Evolutionary conservation across 257 asterid genomes (phyloP), one percentile per base, ranked within the genome.

Genomic region (Petrea volubilis): DNA sequence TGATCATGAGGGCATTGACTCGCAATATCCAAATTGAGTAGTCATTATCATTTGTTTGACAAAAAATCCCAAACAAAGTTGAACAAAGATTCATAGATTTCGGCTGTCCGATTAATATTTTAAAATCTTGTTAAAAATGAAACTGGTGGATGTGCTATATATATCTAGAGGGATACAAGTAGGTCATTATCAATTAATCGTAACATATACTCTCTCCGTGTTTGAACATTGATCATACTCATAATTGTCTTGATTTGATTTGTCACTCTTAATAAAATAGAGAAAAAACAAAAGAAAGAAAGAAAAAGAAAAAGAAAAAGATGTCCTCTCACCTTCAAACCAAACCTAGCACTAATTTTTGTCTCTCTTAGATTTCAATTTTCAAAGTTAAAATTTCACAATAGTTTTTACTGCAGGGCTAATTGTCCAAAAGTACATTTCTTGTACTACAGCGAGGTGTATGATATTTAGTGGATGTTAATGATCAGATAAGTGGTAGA

Each of bases 31-130:
- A 34, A 9, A 13, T 38, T 31, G 52, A 18, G 36, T 27, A 20
- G 17, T 27, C 40, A 49, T 65, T 27, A 64, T 64, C 17, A 58
- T 17, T 8, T 13, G 6, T 38, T 64, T 66, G 81, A 65, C 81
- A 51, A 44, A 46, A 59, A 34, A 56, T 11, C 47, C 1, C 44
- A n/a, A 3, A 0, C 24, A 3, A n/a, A 33, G 34, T 40, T 29
- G 29, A 71, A 70, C 49, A n/a, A 4, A 50, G n/a, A 31, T 64
- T 77, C 81, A 69, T 62, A 57, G 3, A 77, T 64, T 70, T 70
- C 77, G 77, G 73, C 77, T 76, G 50, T 50, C 52, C 34, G 18
- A 34, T 40, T 51, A 36, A 40, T 33, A 34, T 24, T 25, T 29
- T 7, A 44, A 53, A 62, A n/a, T 13, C n/a, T 11, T 34, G 73